These are phyloP conservation scores for Manihot esculenta DNA, from an alignment of 441 rosid genomes.

Conservation along the genomic window DNA sequence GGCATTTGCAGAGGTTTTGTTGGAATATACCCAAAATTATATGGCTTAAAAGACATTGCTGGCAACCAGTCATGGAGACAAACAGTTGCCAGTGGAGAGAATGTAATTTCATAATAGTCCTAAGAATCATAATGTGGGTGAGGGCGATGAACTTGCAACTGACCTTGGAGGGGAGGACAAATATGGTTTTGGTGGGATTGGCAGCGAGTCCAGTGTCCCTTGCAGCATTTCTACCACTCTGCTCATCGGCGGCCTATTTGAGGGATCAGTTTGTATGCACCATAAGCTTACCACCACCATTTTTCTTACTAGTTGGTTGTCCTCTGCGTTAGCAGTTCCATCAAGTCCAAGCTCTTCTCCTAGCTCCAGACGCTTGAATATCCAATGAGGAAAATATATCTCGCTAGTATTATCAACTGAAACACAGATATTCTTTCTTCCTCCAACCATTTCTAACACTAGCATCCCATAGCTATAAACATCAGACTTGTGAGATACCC, in stretches of 20 bases:
- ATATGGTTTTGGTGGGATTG: conserved; percentile 8
- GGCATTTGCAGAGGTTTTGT: too few relatives aligned
- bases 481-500: conserved; percentile 27
- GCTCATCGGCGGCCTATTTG: not conserved
- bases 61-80: too few relatives aligned
- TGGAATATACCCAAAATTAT: too few relatives aligned
- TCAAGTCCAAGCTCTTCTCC: conserved; percentile 1
- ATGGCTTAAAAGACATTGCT: too few relatives aligned
- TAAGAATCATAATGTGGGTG: too few relatives aligned
- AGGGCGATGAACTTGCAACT: not conserved
- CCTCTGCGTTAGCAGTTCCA: conserved; percentile 9
- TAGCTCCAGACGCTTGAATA: conserved; percentile 16
- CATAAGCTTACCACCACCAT: conserved; percentile 25
- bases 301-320: conserved; percentile 21
- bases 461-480: conserved; percentile 40
- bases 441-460: conserved; percentile 31
- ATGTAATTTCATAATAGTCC: too few relatives aligned
- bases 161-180: conserved; percentile 7
- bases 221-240: conserved; percentile 8
- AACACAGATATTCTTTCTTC: conserved; percentile 11
- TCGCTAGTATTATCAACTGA: not conserved
- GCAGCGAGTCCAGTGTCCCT: conserved; percentile 9
- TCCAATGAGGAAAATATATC: conserved; percentile 14
- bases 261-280: conserved; percentile 34
- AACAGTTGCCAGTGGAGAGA: too few relatives aligned